Conservation (phyloP, 2,329 filamentous ascomycete species). For the Camptophora hylomeconis region DNA sequence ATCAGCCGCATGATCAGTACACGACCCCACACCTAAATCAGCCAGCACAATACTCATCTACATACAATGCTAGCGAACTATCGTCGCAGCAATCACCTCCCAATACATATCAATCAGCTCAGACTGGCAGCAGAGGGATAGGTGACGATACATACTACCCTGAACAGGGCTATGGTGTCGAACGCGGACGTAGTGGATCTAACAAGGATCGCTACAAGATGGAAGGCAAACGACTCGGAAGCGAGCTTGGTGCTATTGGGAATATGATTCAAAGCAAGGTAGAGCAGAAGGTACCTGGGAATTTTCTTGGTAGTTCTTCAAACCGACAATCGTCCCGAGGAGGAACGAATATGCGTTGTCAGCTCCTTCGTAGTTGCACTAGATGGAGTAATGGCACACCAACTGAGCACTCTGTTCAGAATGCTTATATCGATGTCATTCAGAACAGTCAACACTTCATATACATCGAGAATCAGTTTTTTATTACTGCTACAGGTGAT, state of each 20-base stretch:
- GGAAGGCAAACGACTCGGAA: constrained; percentile 19
- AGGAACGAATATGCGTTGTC: constrained; percentile 21
- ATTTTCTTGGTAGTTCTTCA: constrained; percentile 12
- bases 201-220: constrained; percentile 7
- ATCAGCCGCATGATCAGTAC: too few species aligned
- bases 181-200: constrained; percentile 19
- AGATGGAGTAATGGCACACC: constrained; percentile 48
- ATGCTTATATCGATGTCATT: constrained; percentile 67
- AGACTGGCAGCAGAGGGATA: constrained; percentile 11
- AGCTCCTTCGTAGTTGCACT: constrained; percentile 31
- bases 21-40: too few species aligned
- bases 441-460: constrained; percentile 56
- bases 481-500: constrained; percentile 67
- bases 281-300: constrained; percentile 29
- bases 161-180: constrained; percentile 26
- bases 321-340: constrained; percentile 8
- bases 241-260: constrained; percentile 26
- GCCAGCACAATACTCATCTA: constrained; percentile 8
- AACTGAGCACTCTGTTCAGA: constrained; percentile 68
- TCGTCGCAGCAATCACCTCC: constrained; percentile 7
- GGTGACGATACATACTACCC: too few species aligned
- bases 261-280: constrained; percentile 27
- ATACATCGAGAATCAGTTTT: constrained; percentile 80
- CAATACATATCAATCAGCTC: constrained; percentile 9
- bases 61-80: constrained; percentile 10